phyloP scores from a whole-genome alignment of 106 monocot genomes.

The Apostasia shenzhenica region DNA sequence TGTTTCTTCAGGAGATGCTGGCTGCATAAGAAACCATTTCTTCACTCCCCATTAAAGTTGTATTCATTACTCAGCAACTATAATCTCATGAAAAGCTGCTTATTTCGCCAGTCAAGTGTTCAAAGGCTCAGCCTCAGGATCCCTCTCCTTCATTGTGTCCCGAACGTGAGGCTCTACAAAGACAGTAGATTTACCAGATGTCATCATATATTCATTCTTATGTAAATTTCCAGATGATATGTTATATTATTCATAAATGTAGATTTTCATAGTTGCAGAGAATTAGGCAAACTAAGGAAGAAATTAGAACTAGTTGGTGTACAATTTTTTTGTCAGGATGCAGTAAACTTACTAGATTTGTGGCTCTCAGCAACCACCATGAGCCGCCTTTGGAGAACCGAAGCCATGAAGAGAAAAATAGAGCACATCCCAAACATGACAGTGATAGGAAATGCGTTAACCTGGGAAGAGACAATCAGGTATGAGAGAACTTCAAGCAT shows the following conservation, averaged over 20 bases:
- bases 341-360: conserved; percentile 65
- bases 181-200: background rate
- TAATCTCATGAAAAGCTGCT: no score
- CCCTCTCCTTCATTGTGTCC: conserved; percentile 53
- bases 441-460: conserved; percentile 90
- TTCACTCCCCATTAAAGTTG: no score
- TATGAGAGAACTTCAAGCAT: no score
- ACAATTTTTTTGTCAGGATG: background rate
- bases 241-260: no score
- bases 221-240: no score
- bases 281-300: no score
- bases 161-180: conserved; percentile 60
- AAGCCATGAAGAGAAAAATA: conserved; percentile 97
- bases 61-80: no score
- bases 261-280: no score
- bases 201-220: background rate
- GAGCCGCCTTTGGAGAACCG: conserved; percentile 79
- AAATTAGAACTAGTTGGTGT: no score
- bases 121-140: conserved; percentile 47
- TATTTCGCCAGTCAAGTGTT: conserved; percentile 14
- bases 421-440: conserved; percentile 99
- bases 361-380: conserved; percentile 75
- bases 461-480: conserved; percentile 21
- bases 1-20: no score
- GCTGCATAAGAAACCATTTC: no score